Conservation (phyloP, 164 flowering plant species). For the Tetrastigma voinierianum region DNA sequence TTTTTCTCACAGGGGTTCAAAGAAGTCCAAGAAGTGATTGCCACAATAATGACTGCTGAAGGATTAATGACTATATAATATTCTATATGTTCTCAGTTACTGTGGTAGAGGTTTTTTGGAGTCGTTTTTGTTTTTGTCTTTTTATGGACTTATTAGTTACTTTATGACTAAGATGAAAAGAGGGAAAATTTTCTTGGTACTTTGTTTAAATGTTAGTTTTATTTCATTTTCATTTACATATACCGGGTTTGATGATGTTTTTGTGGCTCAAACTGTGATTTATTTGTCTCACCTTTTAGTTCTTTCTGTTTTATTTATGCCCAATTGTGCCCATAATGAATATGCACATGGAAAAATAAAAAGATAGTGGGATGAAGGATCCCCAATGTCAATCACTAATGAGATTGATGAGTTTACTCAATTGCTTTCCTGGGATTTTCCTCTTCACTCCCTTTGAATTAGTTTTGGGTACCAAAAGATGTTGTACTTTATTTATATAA, state of each 20-base stretch:
- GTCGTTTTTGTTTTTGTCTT: constrained; percentile 6
- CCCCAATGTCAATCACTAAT: too few species aligned
- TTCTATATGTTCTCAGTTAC: constrained; percentile 3
- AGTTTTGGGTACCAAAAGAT: too few species aligned
- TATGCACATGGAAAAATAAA: too few species aligned
- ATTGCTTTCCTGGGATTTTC: too few species aligned
- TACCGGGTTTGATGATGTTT: not conserved
- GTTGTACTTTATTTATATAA: too few species aligned
- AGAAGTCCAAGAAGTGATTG: constrained; percentile 48
- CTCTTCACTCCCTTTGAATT: too few species aligned
- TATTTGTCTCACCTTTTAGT: not conserved
- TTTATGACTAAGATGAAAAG: not conserved
- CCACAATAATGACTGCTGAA: constrained; percentile 3
- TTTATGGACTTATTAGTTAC: constrained; percentile 8
- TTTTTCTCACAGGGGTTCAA: constrained; percentile 33
- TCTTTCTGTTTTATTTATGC: too few species aligned
- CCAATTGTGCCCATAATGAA: too few species aligned
- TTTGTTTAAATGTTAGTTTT: not conserved
- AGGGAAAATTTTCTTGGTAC: not conserved
- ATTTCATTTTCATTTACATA: not conserved
- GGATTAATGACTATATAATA: not conserved
- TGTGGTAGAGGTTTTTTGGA: constrained; percentile 17
- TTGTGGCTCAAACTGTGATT: not conserved
- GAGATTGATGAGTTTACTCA: too few species aligned
- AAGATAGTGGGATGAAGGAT: too few species aligned